Evolutionary conservation across 2,329 filamentous ascomycete genomes (phyloP), one percentile per base, ranked within the genome.

Genomic region (Pestalotiopsis sp.): DNA sequence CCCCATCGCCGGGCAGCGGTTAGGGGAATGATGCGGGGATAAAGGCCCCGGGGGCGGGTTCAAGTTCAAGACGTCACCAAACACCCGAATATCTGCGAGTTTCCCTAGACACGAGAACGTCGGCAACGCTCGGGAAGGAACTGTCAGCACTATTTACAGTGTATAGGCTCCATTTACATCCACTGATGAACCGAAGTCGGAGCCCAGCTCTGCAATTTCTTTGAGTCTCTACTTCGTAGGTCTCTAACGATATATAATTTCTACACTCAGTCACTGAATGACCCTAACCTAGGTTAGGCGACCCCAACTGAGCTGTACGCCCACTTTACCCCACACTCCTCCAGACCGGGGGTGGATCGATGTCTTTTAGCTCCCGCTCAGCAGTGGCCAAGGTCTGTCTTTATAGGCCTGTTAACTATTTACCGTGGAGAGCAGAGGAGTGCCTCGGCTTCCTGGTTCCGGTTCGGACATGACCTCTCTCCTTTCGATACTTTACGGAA

Each of bases 11-110:
- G 61, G 22, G 39, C 22, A 7, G 20, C 26, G 38, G 39, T n/a
- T 35, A 22, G 61, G 61, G 35, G 61, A 64, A 48, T 64, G 11
- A 14, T 26, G 61, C 39, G 61, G 61, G 39, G 61, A 64, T 64
- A 39, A 14, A 5, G 17, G 35, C 14, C n/a, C 11, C 13, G 30
- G 26, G 30, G 22, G 22, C 11, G 26, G 58, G n/a, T 61, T 35
- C 14, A 11, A 35, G 4, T 35, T 39, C n/a, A 11, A 61, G 58
- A 39, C 58, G 58, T 39, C 58, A 61, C 58, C 17, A 17, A 61
- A n/a, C 44, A 52, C 14, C 44, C 14, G 7, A 52, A n/a, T n/a
- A 6, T 3, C 14, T n/a, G 44, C 17, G 20, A 9, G 6, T 52
- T 52, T 22, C 17, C n/a, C 20, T 14, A 48, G 13, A 48, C 44